phyloP scores from a whole-genome alignment of 2,329 filamentous ascomycete species.

The Samsoniella hepiali region DNA sequence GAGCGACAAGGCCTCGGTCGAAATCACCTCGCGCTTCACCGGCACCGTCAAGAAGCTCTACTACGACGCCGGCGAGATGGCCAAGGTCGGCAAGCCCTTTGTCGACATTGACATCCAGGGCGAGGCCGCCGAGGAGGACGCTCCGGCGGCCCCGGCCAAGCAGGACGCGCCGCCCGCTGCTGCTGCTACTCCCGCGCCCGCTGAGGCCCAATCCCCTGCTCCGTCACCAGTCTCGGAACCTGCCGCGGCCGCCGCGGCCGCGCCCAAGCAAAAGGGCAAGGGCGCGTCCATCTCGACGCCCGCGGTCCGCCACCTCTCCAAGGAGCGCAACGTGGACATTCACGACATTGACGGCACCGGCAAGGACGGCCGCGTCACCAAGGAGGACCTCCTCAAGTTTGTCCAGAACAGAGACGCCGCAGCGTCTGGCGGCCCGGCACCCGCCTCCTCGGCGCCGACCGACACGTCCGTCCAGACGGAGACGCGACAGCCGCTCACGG shows the following conservation, averaged over 20 bases:
- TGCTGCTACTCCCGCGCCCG: constrained; percentile 12
- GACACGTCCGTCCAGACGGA: constrained; percentile 58
- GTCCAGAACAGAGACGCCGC: constrained; percentile 51
- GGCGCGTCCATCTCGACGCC: constrained; percentile 80
- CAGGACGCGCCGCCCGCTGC: constrained; percentile 20
- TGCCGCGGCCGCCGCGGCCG: constrained; percentile 6
- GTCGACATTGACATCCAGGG: constrained; percentile 93
- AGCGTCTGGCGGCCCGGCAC: constrained; percentile 24
- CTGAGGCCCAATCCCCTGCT: constrained; percentile 16
- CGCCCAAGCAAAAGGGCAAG: constrained; percentile 50
- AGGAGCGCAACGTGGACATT: constrained; percentile 75
- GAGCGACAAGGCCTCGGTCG: constrained; percentile 85
- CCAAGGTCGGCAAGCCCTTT: constrained; percentile 88
- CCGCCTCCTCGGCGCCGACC: constrained; percentile 29
- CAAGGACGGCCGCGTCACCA: constrained; percentile 84
- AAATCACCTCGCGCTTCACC: constrained; percentile 94
- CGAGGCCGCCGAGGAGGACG: constrained; percentile 52
- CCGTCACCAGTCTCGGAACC: constrained; percentile 5
- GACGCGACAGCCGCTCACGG: constrained; percentile 65
- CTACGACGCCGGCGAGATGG: constrained; percentile 95
- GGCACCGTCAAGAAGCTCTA: constrained; percentile 95
- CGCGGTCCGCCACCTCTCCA: constrained; percentile 83
- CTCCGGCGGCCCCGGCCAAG: constrained; percentile 27
- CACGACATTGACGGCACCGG: constrained; percentile 78
- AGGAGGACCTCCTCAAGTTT: constrained; percentile 83